These are phyloP conservation scores for Ottelia alismoides DNA, from an alignment of 106 monocot species.

Conservation along the genomic window DNA sequence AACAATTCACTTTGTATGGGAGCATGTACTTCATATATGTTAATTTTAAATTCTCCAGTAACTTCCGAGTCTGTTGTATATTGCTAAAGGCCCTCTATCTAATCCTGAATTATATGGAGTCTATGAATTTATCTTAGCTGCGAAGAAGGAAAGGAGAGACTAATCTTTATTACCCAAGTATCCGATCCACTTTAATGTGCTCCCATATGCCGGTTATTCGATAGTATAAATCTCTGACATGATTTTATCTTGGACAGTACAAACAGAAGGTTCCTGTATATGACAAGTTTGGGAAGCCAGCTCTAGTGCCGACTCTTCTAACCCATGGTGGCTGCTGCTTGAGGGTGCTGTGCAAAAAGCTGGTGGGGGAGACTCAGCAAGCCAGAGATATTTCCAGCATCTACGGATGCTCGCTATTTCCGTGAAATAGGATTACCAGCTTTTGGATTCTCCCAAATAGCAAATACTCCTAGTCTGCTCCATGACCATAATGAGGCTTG, in stretches of 20 bases:
- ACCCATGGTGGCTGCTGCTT: conserved; percentile 78
- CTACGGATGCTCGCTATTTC: conserved; percentile 85
- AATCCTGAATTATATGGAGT: no score
- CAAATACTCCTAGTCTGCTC: conserved; percentile 80
- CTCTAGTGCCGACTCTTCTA: conserved; percentile 51
- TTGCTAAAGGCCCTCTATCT: no score
- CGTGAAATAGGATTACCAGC: conserved; percentile 67
- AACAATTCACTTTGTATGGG: no score
- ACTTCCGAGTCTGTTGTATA: no score
- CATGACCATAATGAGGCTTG: conserved; percentile 96
- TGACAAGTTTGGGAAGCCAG: conserved; percentile 76
- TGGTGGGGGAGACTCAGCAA: conserved; percentile 52
- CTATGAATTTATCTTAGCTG: no score
- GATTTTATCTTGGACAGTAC: conserved; percentile 43
- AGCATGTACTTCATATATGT: no score
- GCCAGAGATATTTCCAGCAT: conserved; percentile 91
- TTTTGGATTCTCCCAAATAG: conserved; percentile 95
- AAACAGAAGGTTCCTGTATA: conserved; percentile 41
- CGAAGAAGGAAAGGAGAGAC: no score
- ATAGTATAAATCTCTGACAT: no score
- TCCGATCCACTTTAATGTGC: no score
- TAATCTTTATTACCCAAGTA: no score
- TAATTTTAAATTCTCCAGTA: no score
- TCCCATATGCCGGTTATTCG: no score
- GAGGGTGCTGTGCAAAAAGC: conserved; percentile 63